Evolutionary conservation across 441 rosid genomes (phyloP).

Genomic region (Corymbia citriodora): DNA sequence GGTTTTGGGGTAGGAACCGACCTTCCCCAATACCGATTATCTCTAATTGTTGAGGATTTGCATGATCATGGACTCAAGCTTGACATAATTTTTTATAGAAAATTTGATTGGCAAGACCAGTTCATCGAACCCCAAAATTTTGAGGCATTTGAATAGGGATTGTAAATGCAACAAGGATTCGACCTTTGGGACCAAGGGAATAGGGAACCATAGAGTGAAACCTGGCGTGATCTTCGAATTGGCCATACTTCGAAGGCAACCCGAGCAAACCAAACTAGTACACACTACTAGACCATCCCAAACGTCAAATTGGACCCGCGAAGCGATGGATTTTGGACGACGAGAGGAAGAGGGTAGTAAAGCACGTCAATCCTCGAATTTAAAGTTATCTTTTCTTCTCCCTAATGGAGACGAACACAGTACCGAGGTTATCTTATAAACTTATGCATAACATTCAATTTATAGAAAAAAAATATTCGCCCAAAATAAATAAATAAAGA

Average conservation of each 20-base stretch:
- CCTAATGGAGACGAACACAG: background rate
- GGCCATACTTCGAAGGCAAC: background rate
- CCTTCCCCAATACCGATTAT: fast-evolving
- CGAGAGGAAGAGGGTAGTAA: background rate
- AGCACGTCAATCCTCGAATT: background rate
- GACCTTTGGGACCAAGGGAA: background rate
- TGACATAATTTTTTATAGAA: too few species aligned
- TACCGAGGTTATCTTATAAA: background rate
- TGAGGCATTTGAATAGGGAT: background rate
- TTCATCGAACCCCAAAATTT: background rate
- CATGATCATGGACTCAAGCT: too few species aligned
- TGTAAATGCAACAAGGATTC: background rate
- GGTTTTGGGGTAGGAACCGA: too few species aligned
- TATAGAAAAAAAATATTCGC: too few species aligned
- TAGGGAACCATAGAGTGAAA: too few species aligned
- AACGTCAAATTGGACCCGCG: background rate
- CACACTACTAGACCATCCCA: background rate
- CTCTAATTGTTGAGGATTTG: too few species aligned
- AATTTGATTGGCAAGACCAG: background rate
- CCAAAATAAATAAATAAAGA: too few species aligned
- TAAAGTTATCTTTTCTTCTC: background rate
- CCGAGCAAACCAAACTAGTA: background rate
- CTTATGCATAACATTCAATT: too few species aligned
- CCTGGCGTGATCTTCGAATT: background rate
- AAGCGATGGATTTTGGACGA: background rate